Conservation (phyloP, 140 eudicot genomes). For the Cichorium intybus region DNA sequence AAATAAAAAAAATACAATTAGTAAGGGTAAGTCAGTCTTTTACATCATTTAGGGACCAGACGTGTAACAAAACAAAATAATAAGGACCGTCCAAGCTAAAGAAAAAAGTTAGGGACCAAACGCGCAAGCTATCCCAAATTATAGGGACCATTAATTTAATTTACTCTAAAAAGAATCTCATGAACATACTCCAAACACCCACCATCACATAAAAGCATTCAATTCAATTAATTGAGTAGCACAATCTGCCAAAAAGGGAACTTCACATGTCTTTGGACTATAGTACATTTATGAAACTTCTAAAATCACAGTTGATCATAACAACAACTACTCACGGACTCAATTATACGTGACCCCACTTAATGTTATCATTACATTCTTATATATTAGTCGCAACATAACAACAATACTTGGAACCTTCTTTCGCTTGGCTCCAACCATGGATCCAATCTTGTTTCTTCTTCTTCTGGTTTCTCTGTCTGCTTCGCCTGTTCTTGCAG, state of each 20-base stretch:
- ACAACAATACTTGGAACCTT: conserved; percentile 32
- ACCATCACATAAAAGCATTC: conserved; percentile 7
- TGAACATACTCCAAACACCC: conserved; percentile 19
- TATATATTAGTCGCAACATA: conserved; percentile 11
- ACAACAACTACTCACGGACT: conserved; percentile 63
- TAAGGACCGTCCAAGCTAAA: too few relatives aligned
- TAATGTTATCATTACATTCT: conserved; percentile 11
- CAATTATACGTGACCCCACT: conserved; percentile 24
- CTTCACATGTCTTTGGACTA: conserved; percentile 37
- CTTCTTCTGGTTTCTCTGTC: conserved; percentile 21
- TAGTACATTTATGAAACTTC: conserved; percentile 6
- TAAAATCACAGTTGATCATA: conserved; percentile 35
- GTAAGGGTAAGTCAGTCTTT: too few relatives aligned
- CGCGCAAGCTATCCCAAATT: too few relatives aligned
- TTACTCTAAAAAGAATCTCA: conserved; percentile 16
- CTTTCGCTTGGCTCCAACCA: conserved; percentile 20
- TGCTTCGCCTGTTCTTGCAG: conserved; percentile 10
- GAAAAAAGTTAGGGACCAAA: too few relatives aligned
- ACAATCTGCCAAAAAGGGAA: conserved; percentile 29
- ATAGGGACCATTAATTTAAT: too few relatives aligned
- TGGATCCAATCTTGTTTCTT: conserved; percentile 26
- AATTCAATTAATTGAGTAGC: background rate
- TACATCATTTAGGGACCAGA: too few relatives aligned
- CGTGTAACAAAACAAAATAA: too few relatives aligned
- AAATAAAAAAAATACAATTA: too few relatives aligned